phyloP scores from a whole-genome alignment of 768 basidiomycete genomes.

The Termitomyces sp. region DNA sequence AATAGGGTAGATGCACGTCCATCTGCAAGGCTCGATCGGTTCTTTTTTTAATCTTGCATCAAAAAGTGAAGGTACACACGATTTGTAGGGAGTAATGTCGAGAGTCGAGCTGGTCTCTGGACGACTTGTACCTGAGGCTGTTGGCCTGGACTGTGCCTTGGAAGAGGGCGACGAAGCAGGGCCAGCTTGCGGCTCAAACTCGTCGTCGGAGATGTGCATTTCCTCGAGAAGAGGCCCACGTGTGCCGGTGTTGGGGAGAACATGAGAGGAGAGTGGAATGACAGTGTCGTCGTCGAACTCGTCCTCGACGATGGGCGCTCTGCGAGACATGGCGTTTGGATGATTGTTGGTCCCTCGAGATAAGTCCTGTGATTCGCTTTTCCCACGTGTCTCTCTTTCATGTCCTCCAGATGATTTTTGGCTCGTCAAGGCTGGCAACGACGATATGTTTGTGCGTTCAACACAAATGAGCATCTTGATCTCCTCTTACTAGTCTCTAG shows the following conservation, averaged over 20 bases:
- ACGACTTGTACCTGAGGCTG: constrained; percentile 18
- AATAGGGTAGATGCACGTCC: constrained; percentile 95
- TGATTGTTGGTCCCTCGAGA: constrained; percentile 6
- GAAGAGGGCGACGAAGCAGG: constrained; percentile 53
- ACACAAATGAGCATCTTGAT: no score
- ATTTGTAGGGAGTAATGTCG: constrained; percentile 81
- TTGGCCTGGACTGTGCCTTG: constrained; percentile 20
- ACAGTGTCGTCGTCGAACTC: constrained; percentile 95
- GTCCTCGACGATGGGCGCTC: constrained; percentile 59
- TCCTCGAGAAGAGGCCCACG: constrained; percentile 79
- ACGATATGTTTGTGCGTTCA: constrained; percentile 27
- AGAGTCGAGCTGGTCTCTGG: constrained; percentile 31
- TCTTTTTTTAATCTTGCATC: constrained; percentile 13
- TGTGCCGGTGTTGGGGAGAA: constrained; percentile 60
- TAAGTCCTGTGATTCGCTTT: constrained; percentile 8
- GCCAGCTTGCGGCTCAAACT: constrained; percentile 40
- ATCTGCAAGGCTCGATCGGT: constrained; percentile 41
- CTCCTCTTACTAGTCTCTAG: constrained; percentile 4
- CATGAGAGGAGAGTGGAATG: constrained; percentile 67
- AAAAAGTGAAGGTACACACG: constrained; percentile 38
- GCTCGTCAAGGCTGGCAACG: constrained; percentile 25
- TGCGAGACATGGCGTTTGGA: constrained; percentile 52
- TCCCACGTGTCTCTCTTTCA: constrained; percentile 24
- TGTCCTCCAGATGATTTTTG: constrained; percentile 28
- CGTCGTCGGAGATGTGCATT: constrained; percentile 53